These are phyloP conservation scores for Barnettozyma botsteinii DNA, from an alignment of 805 yeast genomes.

Conservation along the genomic window DNA sequence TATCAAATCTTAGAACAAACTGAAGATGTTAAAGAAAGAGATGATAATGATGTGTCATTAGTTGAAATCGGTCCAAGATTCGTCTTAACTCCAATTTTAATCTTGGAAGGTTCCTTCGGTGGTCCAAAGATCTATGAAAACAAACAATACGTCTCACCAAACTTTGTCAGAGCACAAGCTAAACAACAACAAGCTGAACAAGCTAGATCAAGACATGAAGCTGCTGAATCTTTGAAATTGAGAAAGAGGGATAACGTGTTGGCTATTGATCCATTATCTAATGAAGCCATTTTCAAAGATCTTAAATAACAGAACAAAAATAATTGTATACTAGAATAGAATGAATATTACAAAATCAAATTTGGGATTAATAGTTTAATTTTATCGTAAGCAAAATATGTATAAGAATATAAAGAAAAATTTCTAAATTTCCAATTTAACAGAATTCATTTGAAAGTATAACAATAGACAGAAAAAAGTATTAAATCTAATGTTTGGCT, in stretches of 20 bases:
- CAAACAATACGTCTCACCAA: slow-evolving; percentile 94
- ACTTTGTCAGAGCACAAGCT: slow-evolving; percentile 84
- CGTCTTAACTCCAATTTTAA: slow-evolving; percentile 84
- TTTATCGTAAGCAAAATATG: slow-evolving; percentile 6
- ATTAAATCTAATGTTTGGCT: slow-evolving; percentile 25
- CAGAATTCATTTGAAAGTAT: no score
- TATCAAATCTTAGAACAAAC: slow-evolving; percentile 75
- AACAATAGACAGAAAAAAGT: neutral
- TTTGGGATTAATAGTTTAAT: neutral
- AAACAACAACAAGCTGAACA: slow-evolving; percentile 74
- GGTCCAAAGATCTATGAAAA: slow-evolving; percentile 98
- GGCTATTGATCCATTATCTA: slow-evolving; percentile 77
- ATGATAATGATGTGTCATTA: slow-evolving; percentile 61
- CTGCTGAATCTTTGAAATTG: slow-evolving; percentile 69
- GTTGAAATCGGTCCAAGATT: slow-evolving; percentile 97
- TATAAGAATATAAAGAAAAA: slow-evolving; percentile 9
- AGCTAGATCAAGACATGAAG: slow-evolving; percentile 74
- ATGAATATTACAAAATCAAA: neutral
- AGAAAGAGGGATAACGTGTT: slow-evolving; percentile 70
- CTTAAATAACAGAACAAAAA: slow-evolving; percentile 2
- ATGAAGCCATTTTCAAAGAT: slow-evolving; percentile 65
- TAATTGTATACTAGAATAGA: slow-evolving; percentile 1
- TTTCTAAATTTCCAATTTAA: neutral
- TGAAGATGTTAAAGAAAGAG: slow-evolving; percentile 47
- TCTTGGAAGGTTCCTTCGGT: slow-evolving; percentile 94